Conservation (phyloP, 768 basidiomycete species). For the Kwoniella newhampshirensis region DNA sequence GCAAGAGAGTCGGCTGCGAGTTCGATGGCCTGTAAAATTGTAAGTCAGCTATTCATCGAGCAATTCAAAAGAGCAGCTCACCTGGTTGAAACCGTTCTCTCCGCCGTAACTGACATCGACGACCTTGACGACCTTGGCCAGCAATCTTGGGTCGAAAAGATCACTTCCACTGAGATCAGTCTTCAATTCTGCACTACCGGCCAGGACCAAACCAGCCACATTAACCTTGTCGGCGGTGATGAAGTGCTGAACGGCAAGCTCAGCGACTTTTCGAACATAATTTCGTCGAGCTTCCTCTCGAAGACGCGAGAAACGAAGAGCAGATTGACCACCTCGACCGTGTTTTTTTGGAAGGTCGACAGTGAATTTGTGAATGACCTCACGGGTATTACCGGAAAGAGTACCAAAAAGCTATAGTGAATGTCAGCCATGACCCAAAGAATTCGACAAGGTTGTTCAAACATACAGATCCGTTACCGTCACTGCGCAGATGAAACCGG, state of each 20-base stretch:
- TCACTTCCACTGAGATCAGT: constrained; percentile 94
- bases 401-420: constrained; percentile 74
- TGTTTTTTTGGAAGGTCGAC: constrained; percentile 99
- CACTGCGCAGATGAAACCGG: constrained; percentile 9
- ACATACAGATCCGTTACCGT: constrained; percentile 68
- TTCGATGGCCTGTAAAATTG: constrained; percentile 75
- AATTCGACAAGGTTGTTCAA: neutral
- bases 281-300: constrained; percentile 99
- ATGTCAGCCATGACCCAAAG: neutral
- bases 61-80: constrained; percentile 52
- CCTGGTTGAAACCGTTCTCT: constrained; percentile 99
- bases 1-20: constrained; percentile 91
- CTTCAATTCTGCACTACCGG: constrained; percentile 98
- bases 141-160: constrained; percentile 87
- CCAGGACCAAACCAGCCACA: constrained; percentile 90
- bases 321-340: constrained; percentile 99
- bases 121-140: constrained; percentile 90
- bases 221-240: constrained; percentile 98
- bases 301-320: constrained; percentile 97
- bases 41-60: neutral
- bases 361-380: constrained; percentile 95
- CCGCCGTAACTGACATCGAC: constrained; percentile 99
- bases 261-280: constrained; percentile 98
- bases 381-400: constrained; percentile 93
- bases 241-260: constrained; percentile 94